A percentile compares a stretch with the other conserved stretches of the same genome.
phyloP scores from a whole-genome alignment of 2,329 filamentous ascomycete genomes.

The Aureobasidium namibiae region DNA sequence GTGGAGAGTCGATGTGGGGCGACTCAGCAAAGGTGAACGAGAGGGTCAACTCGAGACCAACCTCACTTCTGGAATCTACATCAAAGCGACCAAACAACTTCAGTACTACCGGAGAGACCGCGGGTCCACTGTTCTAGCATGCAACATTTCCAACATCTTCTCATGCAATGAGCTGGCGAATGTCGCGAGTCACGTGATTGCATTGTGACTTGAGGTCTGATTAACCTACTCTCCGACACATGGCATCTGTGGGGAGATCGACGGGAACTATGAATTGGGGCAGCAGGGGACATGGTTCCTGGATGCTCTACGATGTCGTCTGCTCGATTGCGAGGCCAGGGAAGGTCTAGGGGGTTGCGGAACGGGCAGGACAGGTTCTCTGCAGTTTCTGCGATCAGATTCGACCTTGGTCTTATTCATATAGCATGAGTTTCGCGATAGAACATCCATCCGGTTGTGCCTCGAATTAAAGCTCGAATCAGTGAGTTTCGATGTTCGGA shows the following conservation, averaged over 20 bases:
- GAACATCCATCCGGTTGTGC: neutral
- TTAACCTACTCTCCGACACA: slow-evolving; percentile 14
- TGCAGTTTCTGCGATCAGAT: neutral
- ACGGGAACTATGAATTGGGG: slow-evolving; percentile 12
- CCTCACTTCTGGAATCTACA: neutral
- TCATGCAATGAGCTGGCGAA: neutral
- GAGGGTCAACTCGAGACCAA: neutral
- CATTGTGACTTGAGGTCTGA: neutral
- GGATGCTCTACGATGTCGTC: neutral
- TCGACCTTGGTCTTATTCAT: neutral
- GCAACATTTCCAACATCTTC: neutral
- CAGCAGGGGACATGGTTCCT: slow-evolving; percentile 13
- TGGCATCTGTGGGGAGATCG: slow-evolving; percentile 14
- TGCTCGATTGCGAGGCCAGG: neutral
- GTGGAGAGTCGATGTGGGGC: neutral
- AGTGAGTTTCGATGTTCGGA: neutral
- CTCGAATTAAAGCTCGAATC: neutral
- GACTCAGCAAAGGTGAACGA: neutral
- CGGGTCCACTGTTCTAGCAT: neutral
- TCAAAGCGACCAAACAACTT: neutral
- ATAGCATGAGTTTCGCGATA: neutral
- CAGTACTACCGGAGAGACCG: neutral
- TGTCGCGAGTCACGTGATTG: neutral
- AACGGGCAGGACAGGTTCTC: neutral
- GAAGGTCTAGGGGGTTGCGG: neutral